Evolutionary conservation across 352 stramenopile genomes (phyloP).

Genomic region (Pythium coloratum): DNA sequence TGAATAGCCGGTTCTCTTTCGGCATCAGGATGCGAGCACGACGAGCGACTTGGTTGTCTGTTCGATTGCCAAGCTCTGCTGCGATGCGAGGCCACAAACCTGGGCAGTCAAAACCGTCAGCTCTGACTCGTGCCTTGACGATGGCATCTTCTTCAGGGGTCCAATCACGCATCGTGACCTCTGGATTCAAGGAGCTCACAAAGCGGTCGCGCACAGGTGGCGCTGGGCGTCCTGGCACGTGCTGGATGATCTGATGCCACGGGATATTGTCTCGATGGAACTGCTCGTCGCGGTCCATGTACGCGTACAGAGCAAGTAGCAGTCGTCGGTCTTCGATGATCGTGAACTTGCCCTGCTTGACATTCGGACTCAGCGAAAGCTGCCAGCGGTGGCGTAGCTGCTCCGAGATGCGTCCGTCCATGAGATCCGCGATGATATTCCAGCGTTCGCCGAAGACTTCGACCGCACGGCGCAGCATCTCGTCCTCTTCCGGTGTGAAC

Average conservation of each 20-base stretch:
- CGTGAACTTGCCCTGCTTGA: conserved; percentile 75
- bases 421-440: conserved; percentile 75
- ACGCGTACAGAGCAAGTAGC: conserved; percentile 57
- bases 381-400: conserved; percentile 80
- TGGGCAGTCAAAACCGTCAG: conserved; percentile 17
- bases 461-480: conserved; percentile 30
- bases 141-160: conserved; percentile 51
- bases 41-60: conserved; percentile 29
- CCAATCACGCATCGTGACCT: conserved; percentile 62
- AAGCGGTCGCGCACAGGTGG: conserved; percentile 66
- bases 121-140: conserved; percentile 34
- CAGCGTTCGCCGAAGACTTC: conserved; percentile 76
- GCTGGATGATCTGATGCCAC: conserved; percentile 70
- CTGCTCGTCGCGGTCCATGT: conserved; percentile 37
- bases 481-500: conserved; percentile 33
- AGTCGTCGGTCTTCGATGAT: conserved; percentile 68
- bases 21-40: conserved; percentile 19
- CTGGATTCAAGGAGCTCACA: conserved; percentile 65
- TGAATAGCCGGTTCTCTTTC: conserved; percentile 15
- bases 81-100: conserved; percentile 28
- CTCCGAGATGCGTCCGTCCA: conserved; percentile 70
- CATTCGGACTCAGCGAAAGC: conserved; percentile 53
- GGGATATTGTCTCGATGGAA: conserved; percentile 50
- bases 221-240: conserved; percentile 51
- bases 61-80: conserved; percentile 28